These are phyloP conservation scores for Zangia roseola DNA, from an alignment of 768 basidiomycete species.

Conservation along the genomic window DNA sequence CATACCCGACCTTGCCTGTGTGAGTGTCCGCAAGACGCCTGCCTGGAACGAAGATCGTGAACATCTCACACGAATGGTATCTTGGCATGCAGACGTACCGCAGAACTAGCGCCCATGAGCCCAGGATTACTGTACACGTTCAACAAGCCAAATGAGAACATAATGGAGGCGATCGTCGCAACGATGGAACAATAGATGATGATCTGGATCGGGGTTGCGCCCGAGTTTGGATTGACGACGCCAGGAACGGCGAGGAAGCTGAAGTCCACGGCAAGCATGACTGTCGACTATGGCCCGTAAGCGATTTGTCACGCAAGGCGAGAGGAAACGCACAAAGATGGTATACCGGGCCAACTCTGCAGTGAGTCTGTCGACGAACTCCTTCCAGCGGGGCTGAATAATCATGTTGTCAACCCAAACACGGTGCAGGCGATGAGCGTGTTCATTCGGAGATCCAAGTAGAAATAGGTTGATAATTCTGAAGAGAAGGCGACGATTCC, in stretches of 20 bases:
- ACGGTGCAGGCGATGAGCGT: constrained; percentile 12
- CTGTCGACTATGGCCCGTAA: constrained; percentile 9
- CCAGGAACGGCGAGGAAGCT: constrained; percentile 15
- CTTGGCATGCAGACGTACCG: constrained; percentile 2
- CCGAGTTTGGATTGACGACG: background rate
- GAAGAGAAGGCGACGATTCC: constrained; percentile 1
- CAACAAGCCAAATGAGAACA: constrained; percentile 9
- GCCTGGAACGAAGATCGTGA: background rate
- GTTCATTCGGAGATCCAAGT: constrained; percentile 4
- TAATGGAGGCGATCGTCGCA: constrained; percentile 9
- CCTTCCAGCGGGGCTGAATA: constrained; percentile 15
- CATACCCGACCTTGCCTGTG: constrained; percentile 3
- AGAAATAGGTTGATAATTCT: background rate
- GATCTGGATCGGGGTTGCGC: background rate
- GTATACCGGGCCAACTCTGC: constrained; percentile 12
- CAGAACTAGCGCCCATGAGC: background rate
- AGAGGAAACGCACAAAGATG: constrained; percentile 6
- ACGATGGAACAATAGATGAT: constrained; percentile 14
- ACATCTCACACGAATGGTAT: too few species aligned
- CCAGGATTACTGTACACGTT: constrained; percentile 12
- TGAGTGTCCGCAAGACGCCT: constrained; percentile 1
- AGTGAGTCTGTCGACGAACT: constrained; percentile 6
- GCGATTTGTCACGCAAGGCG: background rate
- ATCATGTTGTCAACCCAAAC: constrained; percentile 14
- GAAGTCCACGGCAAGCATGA: constrained; percentile 17